A percentile compares a stretch with the other conserved stretches of the same genome.
Evolutionary conservation across 495 filamentous ascomycete species (phyloP).

Genomic region (Bathelium albidoporum): DNA sequence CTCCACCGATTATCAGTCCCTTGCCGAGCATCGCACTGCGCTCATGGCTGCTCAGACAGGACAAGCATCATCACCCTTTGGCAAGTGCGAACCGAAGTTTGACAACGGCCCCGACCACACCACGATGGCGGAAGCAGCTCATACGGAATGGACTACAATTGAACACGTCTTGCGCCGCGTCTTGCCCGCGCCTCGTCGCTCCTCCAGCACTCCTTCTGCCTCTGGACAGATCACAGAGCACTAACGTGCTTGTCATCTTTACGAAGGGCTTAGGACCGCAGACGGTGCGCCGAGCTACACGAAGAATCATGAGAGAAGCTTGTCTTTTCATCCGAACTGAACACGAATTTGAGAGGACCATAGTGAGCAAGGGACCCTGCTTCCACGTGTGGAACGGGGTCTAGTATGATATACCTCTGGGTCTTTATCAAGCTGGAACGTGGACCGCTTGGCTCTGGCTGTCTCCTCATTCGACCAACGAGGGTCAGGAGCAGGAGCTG

Average conservation of each 20-base stretch:
- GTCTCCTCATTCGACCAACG: neutral
- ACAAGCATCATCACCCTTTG: neutral
- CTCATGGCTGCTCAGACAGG: neutral
- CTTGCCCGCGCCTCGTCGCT: neutral
- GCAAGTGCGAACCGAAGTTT: neutral
- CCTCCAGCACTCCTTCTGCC: neutral
- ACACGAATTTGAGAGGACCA: neutral
- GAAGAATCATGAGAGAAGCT: neutral
- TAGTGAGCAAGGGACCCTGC: no score
- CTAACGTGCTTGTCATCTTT: neutral
- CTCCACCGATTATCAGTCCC: conserved; percentile 22
- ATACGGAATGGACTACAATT: neutral
- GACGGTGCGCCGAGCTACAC: neutral
- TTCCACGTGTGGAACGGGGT: neutral
- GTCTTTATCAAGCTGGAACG: neutral
- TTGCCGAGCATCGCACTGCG: conserved; percentile 25
- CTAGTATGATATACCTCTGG: neutral
- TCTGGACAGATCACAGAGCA: neutral
- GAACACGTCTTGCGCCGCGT: neutral
- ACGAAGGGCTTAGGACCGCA: neutral
- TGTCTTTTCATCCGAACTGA: neutral
- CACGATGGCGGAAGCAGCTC: conserved; percentile 1
- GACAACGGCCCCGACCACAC: neutral
- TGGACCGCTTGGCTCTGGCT: neutral
- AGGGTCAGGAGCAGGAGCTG: no score